phyloP scores from a whole-genome alignment of 345 rosid species.

The Pistacia integerrima region DNA sequence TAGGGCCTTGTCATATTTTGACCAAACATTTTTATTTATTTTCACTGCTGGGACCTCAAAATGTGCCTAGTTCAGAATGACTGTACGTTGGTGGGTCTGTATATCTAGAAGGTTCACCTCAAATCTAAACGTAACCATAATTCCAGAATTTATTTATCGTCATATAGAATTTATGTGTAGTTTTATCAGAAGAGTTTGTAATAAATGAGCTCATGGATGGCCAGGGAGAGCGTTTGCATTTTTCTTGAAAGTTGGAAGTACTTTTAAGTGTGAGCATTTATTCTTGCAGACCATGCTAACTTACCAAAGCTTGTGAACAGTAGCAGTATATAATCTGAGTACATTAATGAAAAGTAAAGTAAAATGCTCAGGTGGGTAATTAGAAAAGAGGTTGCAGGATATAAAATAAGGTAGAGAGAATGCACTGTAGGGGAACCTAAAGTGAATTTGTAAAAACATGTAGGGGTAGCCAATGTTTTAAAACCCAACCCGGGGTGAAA shows the following conservation, averaged over 20 bases:
- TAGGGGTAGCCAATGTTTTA: too few species aligned
- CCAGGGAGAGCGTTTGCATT: not conserved
- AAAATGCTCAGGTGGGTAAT: not conserved
- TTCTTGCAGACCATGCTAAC: slow-evolving; percentile 3
- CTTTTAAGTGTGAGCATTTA: slow-evolving; percentile 11
- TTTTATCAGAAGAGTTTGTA: not conserved
- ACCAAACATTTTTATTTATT: not conserved
- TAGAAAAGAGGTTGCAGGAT: not conserved
- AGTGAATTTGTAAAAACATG: too few species aligned
- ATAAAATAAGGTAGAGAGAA: not conserved
- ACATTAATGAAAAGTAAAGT: not conserved
- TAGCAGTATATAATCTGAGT: not conserved
- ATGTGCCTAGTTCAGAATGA: not conserved
- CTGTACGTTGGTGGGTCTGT: not conserved
- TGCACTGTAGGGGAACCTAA: not conserved
- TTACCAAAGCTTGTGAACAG: not conserved
- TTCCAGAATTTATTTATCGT: slow-evolving; percentile 9
- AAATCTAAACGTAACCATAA: not conserved
- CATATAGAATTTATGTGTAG: slow-evolving; percentile 8
- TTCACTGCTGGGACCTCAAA: not conserved
- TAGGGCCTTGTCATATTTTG: not conserved
- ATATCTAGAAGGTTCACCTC: not conserved
- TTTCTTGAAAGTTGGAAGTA: not conserved
- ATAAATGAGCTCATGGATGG: not conserved
- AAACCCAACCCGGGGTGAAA: too few species aligned